phyloP scores from a whole-genome alignment of 805 yeast species.

The Lipomyces spencermartinsiae region DNA sequence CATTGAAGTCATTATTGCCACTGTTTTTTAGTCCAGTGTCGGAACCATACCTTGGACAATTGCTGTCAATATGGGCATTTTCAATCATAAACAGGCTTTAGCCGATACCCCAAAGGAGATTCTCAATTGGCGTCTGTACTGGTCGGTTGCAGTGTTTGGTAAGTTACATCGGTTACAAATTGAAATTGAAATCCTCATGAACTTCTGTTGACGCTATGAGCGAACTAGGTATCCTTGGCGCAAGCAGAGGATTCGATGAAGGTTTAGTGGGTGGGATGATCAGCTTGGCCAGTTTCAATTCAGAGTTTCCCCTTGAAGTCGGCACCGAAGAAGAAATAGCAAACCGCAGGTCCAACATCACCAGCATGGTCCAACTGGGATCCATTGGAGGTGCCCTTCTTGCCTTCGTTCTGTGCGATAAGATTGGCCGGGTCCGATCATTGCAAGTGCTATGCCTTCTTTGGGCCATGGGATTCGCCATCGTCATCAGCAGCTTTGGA shows the following conservation, averaged over 20 bases:
- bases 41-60: too few species aligned
- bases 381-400: constrained; percentile 60
- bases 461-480: constrained; percentile 55
- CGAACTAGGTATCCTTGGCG: constrained; percentile 56
- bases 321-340: constrained; percentile 51
- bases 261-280: constrained; percentile 57
- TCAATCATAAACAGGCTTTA: neutral
- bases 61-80: neutral
- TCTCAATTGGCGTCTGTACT: constrained; percentile 52
- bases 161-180: neutral
- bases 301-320: constrained; percentile 52
- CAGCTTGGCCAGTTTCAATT: constrained; percentile 53
- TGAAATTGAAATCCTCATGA: neutral
- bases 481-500: constrained; percentile 51
- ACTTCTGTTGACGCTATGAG: neutral
- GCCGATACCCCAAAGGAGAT: constrained; percentile 19
- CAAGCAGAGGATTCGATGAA: constrained; percentile 65
- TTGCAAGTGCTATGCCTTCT: constrained; percentile 52
- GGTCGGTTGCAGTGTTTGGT: constrained; percentile 54
- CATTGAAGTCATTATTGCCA: too few species aligned
- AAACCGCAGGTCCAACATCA: constrained; percentile 58
- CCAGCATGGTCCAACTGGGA: constrained; percentile 65
- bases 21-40: too few species aligned
- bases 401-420: constrained; percentile 57
- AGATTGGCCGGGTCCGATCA: constrained; percentile 58